Percentiles rank a stretch among this genome's conserved stretches.
Conservation (phyloP, 192 early-diverging fungal genomes). For the Rhizoclosmatium globosum region DNA sequence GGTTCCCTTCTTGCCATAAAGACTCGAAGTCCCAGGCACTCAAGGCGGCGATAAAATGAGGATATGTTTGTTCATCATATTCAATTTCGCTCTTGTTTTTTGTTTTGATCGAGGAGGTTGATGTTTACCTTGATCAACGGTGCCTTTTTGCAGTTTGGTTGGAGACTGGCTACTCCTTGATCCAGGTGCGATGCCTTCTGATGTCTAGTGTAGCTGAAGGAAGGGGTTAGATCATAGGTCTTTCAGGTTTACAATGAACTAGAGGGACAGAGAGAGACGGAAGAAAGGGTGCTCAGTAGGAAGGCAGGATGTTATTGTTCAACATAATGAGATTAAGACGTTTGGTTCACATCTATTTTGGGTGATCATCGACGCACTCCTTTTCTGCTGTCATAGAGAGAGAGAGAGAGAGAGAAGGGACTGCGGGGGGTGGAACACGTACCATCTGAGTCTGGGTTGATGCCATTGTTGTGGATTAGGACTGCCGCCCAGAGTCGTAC, state of each 20-base stretch:
- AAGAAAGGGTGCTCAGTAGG: conserved; percentile 20
- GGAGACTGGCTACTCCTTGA: too few relatives aligned
- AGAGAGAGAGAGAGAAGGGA: too few relatives aligned
- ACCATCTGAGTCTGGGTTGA: too few relatives aligned
- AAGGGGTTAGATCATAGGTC: not conserved
- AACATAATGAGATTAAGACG: conserved; percentile 22
- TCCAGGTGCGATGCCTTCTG: not conserved
- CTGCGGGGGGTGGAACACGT: too few relatives aligned
- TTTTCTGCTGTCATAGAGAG: too few relatives aligned
- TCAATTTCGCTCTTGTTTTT: not conserved
- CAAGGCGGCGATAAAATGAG: not conserved
- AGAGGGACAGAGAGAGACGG: not conserved
- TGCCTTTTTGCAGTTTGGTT: too few relatives aligned
- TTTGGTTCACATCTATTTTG: conserved; percentile 19
- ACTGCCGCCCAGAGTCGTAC: too few relatives aligned
- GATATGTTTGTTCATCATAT: not conserved
- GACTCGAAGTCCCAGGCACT: not conserved
- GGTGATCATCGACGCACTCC: conserved; percentile 10
- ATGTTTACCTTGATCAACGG: not conserved
- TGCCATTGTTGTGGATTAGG: too few relatives aligned
- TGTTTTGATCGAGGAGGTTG: not conserved
- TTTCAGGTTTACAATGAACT: not conserved
- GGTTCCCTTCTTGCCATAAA: not conserved
- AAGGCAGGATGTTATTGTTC: conserved; percentile 30
- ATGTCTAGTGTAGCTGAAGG: not conserved